Evolutionary conservation across 192 early-diverging fungal genomes (phyloP), one percentile per base, ranked within the genome.

Genomic region (Dissophora ornata): DNA sequence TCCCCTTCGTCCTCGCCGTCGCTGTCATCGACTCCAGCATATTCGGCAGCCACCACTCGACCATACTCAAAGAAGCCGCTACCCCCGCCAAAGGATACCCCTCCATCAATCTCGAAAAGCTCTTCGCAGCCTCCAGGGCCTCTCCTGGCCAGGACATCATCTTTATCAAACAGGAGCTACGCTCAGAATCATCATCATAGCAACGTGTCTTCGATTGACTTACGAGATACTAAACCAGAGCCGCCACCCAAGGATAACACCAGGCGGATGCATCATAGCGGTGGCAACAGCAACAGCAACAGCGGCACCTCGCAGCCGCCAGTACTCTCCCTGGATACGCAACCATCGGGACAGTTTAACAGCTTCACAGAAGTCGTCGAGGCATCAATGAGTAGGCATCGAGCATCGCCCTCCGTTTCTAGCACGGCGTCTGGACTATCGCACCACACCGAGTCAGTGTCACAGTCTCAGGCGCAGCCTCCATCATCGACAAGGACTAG

Each of bases 31-130:
- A 25, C 4, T 15, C 30, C 44, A 32, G 40, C 41, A 36, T 25
- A 44, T 6, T 38, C 59, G 25, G 28, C 69, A n/a, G 30, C n/a
- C 25, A 55, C 60, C 28, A 25, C 70, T n/a, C 53, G 73, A 34
- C 8, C 73, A 1, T 77, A 77, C 7, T 34, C 58, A 9, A 77
- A 67, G 65, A 57, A 47, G n/a, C 73, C 65, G 15, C 64, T 62
- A 18, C 73, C 73, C 32, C 63, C 57, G 15, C 64, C 65, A 25
- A 67, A 62, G 40, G 73, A 67, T 26, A 22, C 44, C 24, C 10
- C 32, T 18, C 15, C 24, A 10, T 38, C 68, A 2, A 38, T 22
- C 19, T 56, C 45, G 2, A 34, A 38, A 18, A 34, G 4, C 15
- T 11, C 60, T 4, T 21, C 50, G 11, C 32, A 55, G 28, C 15